Conservation (phyloP, 2,329 filamentous ascomycete species). For the Myriangium duriaei region DNA sequence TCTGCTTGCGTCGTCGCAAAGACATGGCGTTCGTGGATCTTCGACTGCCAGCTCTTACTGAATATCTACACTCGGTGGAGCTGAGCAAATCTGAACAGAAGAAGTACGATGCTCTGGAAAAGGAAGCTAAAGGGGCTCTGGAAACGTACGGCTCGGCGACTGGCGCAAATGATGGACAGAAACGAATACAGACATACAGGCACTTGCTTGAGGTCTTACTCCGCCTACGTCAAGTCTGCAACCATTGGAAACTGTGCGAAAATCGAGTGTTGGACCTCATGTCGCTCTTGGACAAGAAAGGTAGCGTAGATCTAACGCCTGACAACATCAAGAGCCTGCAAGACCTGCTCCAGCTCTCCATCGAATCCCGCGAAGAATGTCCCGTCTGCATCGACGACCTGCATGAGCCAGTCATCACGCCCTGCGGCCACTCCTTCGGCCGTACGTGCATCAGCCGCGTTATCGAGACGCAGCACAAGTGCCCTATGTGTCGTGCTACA, state of each 20-base stretch:
- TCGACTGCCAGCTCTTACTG: conserved; percentile 61
- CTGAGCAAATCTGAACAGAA: conserved; percentile 62
- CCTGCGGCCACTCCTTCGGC: conserved; percentile 74
- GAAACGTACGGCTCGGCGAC: conserved; percentile 41
- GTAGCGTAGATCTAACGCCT: conserved; percentile 55
- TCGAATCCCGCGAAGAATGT: conserved; percentile 74
- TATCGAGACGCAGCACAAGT: conserved; percentile 64
- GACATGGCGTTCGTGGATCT: conserved; percentile 82
- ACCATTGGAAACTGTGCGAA: conserved; percentile 75
- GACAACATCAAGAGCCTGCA: conserved; percentile 64
- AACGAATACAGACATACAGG: conserved; percentile 47
- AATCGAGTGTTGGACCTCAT: conserved; percentile 63
- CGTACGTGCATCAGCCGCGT: conserved; percentile 59
- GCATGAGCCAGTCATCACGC: conserved; percentile 65
- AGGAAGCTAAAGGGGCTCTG: conserved; percentile 62
- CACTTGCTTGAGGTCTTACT: conserved; percentile 70
- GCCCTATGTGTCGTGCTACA: conserved; percentile 68
- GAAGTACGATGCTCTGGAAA: conserved; percentile 64
- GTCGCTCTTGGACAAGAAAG: conserved; percentile 52
- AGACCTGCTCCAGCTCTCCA: conserved; percentile 59
- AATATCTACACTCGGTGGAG: conserved; percentile 62
- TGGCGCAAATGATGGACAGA: conserved; percentile 10
- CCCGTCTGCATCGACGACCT: conserved; percentile 66
- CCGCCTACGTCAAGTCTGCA: conserved; percentile 73
- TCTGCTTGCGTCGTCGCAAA: conserved; percentile 72